Percentiles rank a stretch among this genome's conserved stretches.
These are phyloP conservation scores for Parastagonospora avenae DNA, from an alignment of 2,329 filamentous ascomycete species.

Conservation along the genomic window DNA sequence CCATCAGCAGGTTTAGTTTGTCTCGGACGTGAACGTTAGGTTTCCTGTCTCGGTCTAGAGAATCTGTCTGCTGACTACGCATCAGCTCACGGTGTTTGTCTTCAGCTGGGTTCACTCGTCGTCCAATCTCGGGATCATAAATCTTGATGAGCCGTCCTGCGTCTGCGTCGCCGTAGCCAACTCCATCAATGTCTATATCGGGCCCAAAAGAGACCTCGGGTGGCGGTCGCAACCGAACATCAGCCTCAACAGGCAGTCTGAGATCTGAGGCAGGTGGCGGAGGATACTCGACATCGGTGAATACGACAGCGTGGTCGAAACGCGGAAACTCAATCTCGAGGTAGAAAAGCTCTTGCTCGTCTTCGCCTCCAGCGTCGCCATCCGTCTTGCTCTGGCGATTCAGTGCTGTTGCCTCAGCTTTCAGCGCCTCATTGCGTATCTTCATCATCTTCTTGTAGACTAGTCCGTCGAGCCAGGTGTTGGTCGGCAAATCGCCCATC, in stretches of 20 bases:
- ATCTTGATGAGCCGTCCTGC: slow-evolving; percentile 75
- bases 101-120: slow-evolving; percentile 90
- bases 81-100: slow-evolving; percentile 92
- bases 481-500: slow-evolving; percentile 90
- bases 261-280: slow-evolving; percentile 81
- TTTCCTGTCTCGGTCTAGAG: slow-evolving; percentile 91
- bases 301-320: slow-evolving; percentile 95
- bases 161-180: slow-evolving; percentile 56
- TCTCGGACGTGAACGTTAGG: slow-evolving; percentile 95
- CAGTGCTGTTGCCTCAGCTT: slow-evolving; percentile 47
- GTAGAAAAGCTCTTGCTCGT: slow-evolving; percentile 70
- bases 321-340: slow-evolving; percentile 90
- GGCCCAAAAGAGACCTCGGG: slow-evolving; percentile 90
- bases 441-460: slow-evolving; percentile 91
- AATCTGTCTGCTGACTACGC: slow-evolving; percentile 89
- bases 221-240: slow-evolving; percentile 75
- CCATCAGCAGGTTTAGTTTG: slow-evolving; percentile 87
- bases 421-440: slow-evolving; percentile 50
- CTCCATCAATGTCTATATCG: slow-evolving; percentile 75
- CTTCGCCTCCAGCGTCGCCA: slow-evolving; percentile 37
- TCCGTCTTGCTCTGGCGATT: slow-evolving; percentile 24
- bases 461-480: slow-evolving; percentile 94
- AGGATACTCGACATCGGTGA: slow-evolving; percentile 90
- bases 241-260: slow-evolving; percentile 65
- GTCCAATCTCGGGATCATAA: slow-evolving; percentile 91